phyloP scores from a whole-genome alignment of 495 filamentous ascomycete genomes.

The Aspergillus cristatus region DNA sequence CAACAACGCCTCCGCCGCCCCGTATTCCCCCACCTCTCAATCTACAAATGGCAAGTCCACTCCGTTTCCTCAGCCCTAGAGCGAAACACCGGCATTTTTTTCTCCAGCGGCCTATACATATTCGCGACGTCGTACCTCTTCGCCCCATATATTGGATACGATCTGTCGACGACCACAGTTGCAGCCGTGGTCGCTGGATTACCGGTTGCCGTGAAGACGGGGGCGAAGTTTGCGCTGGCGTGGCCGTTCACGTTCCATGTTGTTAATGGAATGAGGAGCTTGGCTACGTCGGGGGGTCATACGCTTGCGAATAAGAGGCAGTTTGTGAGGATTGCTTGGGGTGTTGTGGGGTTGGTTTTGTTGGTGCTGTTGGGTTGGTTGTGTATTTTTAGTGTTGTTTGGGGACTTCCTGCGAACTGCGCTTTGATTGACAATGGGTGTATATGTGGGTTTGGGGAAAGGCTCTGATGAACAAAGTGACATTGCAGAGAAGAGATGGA shows the following conservation, averaged over 20 bases:
- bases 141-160: conserved; percentile 37
- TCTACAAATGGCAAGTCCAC: conserved; percentile 69
- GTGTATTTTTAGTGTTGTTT: no score
- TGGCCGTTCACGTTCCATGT: conserved; percentile 70
- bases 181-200: conserved; percentile 57
- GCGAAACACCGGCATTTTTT: conserved; percentile 56
- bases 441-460: no score
- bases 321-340: no score
- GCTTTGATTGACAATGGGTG: no score
- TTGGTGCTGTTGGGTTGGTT: no score
- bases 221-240: conserved; percentile 52
- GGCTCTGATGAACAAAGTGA: no score
- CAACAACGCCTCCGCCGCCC: conserved; percentile 66
- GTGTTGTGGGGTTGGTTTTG: no score
- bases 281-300: no score
- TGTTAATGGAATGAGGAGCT: conserved; percentile 65
- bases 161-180: conserved; percentile 38
- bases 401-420: no score
- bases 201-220: conserved; percentile 49
- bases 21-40: conserved; percentile 64
- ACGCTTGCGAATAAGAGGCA: no score
- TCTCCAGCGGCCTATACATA: conserved; percentile 60
- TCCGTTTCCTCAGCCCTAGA: conserved; percentile 57
- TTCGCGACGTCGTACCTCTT: conserved; percentile 62
- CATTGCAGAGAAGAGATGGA: no score